phyloP scores from a whole-genome alignment of 768 basidiomycete genomes.

The Rhodotorula graminis region DNA sequence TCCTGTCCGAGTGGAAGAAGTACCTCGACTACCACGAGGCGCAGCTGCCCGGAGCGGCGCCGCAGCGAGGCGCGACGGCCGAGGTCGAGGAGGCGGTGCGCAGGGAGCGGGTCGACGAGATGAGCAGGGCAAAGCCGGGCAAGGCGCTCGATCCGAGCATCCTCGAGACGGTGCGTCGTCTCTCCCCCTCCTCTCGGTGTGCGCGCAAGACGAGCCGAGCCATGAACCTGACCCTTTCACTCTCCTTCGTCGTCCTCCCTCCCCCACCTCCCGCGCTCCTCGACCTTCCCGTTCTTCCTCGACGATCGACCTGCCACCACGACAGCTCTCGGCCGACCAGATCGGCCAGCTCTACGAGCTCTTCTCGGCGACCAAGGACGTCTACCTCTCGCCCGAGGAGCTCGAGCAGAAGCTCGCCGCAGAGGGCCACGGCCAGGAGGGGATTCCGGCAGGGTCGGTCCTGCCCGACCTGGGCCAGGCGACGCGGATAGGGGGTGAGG shows the following conservation, averaged over 20 bases:
- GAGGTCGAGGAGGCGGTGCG: background rate
- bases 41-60: background rate
- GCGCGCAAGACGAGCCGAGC: too few relatives aligned
- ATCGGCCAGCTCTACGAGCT: conserved; percentile 89
- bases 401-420: conserved; percentile 11
- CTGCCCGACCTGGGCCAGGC: conserved; percentile 23
- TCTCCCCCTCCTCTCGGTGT: too few relatives aligned
- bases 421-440: conserved; percentile 1
- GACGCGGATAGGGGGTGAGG: background rate
- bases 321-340: conserved; percentile 81
- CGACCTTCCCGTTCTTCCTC: background rate
- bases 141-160: conserved; percentile 45
- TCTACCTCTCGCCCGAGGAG: conserved; percentile 19
- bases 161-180: conserved; percentile 40
- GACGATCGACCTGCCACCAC: background rate
- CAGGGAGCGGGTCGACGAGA: background rate
- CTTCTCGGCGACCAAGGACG: conserved; percentile 79
- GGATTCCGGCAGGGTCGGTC: conserved; percentile 22
- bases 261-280: background rate
- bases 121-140: conserved; percentile 39
- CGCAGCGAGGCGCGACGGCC: background rate
- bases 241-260: background rate
- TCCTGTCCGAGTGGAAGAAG: conserved; percentile 89
- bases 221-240: background rate
- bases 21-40: conserved; percentile 67